These are phyloP conservation scores for Protea cynaroides DNA, from an alignment of 164 flowering plant species.

Conservation along the genomic window DNA sequence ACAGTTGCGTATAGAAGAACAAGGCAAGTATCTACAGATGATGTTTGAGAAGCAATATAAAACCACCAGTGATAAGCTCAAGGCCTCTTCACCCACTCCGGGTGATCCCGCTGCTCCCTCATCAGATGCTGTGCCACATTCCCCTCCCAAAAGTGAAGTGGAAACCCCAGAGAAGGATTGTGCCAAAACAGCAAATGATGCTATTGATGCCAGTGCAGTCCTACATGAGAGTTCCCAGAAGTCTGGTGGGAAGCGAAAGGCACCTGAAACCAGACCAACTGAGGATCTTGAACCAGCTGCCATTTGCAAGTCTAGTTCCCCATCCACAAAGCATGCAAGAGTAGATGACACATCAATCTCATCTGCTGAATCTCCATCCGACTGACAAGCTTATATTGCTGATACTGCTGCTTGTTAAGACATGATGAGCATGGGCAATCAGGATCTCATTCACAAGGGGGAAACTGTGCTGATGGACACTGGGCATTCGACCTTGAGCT, in stretches of 20 bases:
- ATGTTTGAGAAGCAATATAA: constrained; percentile 93
- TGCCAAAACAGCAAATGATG: constrained; percentile 11
- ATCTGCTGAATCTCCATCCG: constrained; percentile 4
- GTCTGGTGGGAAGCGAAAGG: constrained; percentile 26
- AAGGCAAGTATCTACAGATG: constrained; percentile 76
- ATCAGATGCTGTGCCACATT: constrained; percentile 26
- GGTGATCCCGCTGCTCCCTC: constrained; percentile 28
- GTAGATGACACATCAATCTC: constrained; percentile 13
- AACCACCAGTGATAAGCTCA: constrained; percentile 39
- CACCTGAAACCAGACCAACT: constrained; percentile 12
- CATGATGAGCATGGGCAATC: not conserved
- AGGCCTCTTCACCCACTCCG: constrained; percentile 28
- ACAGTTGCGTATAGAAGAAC: constrained; percentile 92
- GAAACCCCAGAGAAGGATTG: constrained; percentile 25
- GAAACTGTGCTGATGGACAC: not conserved
- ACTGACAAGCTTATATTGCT: not conserved
- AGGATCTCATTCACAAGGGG: not conserved
- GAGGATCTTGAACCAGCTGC: constrained; percentile 15
- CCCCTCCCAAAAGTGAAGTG: constrained; percentile 21
- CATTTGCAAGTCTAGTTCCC: constrained; percentile 18
- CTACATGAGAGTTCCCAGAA: constrained; percentile 21
- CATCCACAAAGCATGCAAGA: constrained; percentile 54
- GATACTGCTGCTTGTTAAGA: not conserved
- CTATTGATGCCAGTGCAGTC: not conserved
- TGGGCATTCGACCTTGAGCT: not conserved